A percentile compares a stretch with the other conserved stretches of the same genome.
Conservation (phyloP, 345 rosid species). For the Hibiscus mutabilis region DNA sequence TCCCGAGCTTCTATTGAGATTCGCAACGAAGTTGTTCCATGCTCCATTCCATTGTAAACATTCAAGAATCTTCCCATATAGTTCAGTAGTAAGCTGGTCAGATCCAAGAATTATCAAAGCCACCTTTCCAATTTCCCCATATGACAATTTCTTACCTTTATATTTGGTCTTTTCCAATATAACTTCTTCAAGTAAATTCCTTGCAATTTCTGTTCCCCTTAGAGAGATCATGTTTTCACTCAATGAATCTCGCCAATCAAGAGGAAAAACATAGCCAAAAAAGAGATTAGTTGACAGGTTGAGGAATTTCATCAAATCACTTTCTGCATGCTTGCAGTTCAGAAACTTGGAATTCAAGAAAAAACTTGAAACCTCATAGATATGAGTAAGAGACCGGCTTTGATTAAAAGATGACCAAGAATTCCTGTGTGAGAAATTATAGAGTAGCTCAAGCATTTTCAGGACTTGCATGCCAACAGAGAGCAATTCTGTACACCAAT, state of each 20-base stretch:
- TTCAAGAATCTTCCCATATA: slow-evolving; percentile 1
- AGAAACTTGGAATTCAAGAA: slow-evolving; percentile 18
- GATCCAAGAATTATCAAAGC: slow-evolving; percentile 39
- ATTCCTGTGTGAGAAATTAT: slow-evolving; percentile 1
- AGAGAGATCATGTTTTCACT: slow-evolving; percentile 24
- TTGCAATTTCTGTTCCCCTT: slow-evolving; percentile 23
- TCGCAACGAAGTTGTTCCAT: slow-evolving; percentile 30
- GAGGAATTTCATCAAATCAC: slow-evolving; percentile 9
- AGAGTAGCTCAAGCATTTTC: slow-evolving; percentile 22
- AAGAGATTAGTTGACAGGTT: slow-evolving; percentile 11
- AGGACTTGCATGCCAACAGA: slow-evolving; percentile 34
- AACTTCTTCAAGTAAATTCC: slow-evolving; percentile 19
- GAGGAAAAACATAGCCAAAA: slow-evolving; percentile 28
- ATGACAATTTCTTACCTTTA: slow-evolving; percentile 13
- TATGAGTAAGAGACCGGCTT: slow-evolving; percentile 18
- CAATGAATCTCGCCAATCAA: slow-evolving; percentile 28
- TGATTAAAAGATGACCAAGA: slow-evolving; percentile 17
- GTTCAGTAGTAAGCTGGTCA: neutral
- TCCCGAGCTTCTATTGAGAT: slow-evolving; percentile 7
- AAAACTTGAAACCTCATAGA: slow-evolving; percentile 28
- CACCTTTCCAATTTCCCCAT: slow-evolving; percentile 34
- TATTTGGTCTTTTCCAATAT: slow-evolving; percentile 2
- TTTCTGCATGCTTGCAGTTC: neutral
- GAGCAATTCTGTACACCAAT: slow-evolving; percentile 32
- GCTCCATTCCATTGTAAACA: slow-evolving; percentile 12